phyloP scores from a whole-genome alignment of 176 grass and related monocot genomes.

The Ananas comosus region DNA sequence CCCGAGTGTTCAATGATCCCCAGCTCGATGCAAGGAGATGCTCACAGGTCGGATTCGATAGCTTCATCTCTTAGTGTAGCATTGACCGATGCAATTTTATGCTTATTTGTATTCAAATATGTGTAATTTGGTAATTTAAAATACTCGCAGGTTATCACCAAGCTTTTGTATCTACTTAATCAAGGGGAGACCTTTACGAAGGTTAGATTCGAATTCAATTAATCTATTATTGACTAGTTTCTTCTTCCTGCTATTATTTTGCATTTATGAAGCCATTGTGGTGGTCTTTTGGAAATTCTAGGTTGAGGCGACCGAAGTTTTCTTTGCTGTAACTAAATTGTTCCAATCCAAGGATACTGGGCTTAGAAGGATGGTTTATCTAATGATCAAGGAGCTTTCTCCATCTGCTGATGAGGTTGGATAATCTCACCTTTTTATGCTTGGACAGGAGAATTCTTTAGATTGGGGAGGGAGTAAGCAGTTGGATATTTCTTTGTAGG shows the following conservation, averaged over 20 bases:
- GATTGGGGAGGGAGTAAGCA: constrained; percentile 8
- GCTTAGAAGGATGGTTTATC: constrained; percentile 98
- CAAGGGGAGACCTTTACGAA: constrained; percentile 96
- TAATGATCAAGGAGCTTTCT: constrained; percentile 98
- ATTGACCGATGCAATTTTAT: not conserved
- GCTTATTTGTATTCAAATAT: constrained; percentile 15
- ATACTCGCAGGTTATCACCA: constrained; percentile 71
- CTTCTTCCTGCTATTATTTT: not conserved
- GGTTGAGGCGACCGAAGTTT: constrained; percentile 92
- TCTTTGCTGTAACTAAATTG: constrained; percentile 91
- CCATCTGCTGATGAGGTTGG: constrained; percentile 86
- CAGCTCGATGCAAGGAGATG: constrained; percentile 89
- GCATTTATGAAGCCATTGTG: not conserved
- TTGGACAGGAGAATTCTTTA: not conserved
- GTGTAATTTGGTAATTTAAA: not conserved
- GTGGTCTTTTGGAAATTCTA: constrained; percentile 17
- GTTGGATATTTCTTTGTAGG: constrained; percentile 32
- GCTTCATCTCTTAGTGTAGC: not conserved
- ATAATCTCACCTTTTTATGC: not conserved
- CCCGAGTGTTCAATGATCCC: constrained; percentile 85
- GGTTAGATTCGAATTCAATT: constrained; percentile 32
- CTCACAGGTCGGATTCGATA: constrained; percentile 52
- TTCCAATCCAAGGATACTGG: constrained; percentile 96
- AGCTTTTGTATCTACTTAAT: constrained; percentile 96
- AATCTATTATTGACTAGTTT: not conserved